Conservation (phyloP, 768 basidiomycete species). For the Rhizopogon salebrosus region DNA sequence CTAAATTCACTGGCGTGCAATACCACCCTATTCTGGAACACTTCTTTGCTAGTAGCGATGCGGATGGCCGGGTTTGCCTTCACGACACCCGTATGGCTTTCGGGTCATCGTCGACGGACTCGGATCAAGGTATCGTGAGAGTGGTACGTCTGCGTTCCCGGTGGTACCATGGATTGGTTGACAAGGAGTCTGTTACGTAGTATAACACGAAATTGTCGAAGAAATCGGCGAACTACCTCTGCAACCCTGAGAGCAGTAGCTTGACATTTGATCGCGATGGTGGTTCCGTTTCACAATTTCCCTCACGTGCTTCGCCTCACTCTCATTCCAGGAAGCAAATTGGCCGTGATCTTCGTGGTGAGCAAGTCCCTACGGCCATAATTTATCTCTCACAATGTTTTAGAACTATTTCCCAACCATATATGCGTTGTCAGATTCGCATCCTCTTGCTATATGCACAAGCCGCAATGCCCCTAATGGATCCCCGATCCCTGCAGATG, state of each 20-base stretch:
- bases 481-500: constrained; percentile 35
- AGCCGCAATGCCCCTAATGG: constrained; percentile 55
- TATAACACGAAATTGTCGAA: constrained; percentile 45
- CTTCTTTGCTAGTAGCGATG: constrained; percentile 64
- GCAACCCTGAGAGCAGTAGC: constrained; percentile 66
- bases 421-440: constrained; percentile 59
- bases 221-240: constrained; percentile 31
- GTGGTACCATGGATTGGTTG: constrained; percentile 2
- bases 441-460: constrained; percentile 67
- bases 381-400: neutral
- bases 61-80: constrained; percentile 53
- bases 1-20: constrained; percentile 60
- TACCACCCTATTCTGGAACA: constrained; percentile 66
- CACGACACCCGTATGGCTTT: constrained; percentile 75
- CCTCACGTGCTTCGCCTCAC: constrained; percentile 1
- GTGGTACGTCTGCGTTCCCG: constrained; percentile 31
- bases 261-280: constrained; percentile 66
- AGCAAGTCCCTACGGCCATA: constrained; percentile 13
- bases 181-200: constrained; percentile 29
- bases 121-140: constrained; percentile 51
- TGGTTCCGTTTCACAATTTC: constrained; percentile 14
- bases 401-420: constrained; percentile 71
- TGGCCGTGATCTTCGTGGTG: constrained; percentile 70
- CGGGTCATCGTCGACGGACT: constrained; percentile 40
- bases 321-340: constrained; percentile 42